Conservation (phyloP, 1,139 yeast genomes). For the Suhomyces kunorum region DNA sequence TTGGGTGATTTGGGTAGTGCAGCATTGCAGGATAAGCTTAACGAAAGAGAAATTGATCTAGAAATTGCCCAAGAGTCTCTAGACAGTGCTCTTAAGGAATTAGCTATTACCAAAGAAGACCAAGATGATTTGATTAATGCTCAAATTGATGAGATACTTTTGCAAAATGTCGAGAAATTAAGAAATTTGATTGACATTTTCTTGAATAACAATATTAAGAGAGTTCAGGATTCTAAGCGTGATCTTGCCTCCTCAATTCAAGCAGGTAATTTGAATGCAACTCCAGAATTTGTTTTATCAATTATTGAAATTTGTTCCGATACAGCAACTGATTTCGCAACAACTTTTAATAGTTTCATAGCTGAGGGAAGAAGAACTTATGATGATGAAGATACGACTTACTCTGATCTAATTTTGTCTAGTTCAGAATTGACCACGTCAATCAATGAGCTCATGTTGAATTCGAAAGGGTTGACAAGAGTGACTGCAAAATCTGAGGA, state of each 20-base stretch:
- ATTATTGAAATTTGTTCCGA: slow-evolving; percentile 71
- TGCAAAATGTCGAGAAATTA: slow-evolving; percentile 53
- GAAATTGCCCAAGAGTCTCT: slow-evolving; percentile 79
- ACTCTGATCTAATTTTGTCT: slow-evolving; percentile 57
- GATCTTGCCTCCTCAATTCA: slow-evolving; percentile 79
- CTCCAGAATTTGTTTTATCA: slow-evolving; percentile 72
- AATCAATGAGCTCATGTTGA: slow-evolving; percentile 64
- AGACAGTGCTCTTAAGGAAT: slow-evolving; percentile 67
- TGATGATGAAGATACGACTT: slow-evolving; percentile 62
- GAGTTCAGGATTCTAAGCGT: slow-evolving; percentile 72
- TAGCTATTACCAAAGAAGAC: slow-evolving; percentile 57
- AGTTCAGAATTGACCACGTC: slow-evolving; percentile 69
- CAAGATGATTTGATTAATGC: slow-evolving; percentile 58
- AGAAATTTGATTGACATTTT: slow-evolving; percentile 70
- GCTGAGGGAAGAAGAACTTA: slow-evolving; percentile 68
- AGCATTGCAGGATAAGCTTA: slow-evolving; percentile 50
- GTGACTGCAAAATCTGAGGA: slow-evolving; percentile 55
- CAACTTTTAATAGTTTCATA: slow-evolving; percentile 71
- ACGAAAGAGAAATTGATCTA: slow-evolving; percentile 74
- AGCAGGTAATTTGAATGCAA: slow-evolving; percentile 78
- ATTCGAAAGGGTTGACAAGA: slow-evolving; percentile 69
- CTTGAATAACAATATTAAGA: slow-evolving; percentile 65
- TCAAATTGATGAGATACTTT: slow-evolving; percentile 56
- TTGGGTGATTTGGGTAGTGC: slow-evolving; percentile 12
- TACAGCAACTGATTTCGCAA: slow-evolving; percentile 78